phyloP scores from a whole-genome alignment of 495 filamentous ascomycete species.

The Penicillium manginii region DNA sequence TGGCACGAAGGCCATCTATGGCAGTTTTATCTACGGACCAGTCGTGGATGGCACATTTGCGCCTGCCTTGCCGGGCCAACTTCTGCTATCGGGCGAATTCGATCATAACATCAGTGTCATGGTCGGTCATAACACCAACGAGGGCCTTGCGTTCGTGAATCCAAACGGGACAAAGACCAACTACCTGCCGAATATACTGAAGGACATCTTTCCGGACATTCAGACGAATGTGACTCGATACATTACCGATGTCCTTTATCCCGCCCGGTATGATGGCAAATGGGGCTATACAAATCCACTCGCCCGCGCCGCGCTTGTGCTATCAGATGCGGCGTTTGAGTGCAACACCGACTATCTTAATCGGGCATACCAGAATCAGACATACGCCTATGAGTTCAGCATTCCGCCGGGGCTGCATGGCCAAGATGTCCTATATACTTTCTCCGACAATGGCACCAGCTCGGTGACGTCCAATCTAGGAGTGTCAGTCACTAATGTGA shows the following conservation, averaged over 20 bases:
- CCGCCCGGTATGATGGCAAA: slow-evolving; percentile 63
- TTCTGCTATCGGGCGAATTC: slow-evolving; percentile 61
- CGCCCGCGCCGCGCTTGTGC: slow-evolving; percentile 36
- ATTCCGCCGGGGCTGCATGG: slow-evolving; percentile 60
- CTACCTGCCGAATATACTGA: slow-evolving; percentile 49
- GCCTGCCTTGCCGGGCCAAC: slow-evolving; percentile 55
- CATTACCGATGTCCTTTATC: slow-evolving; percentile 56
- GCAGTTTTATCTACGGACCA: slow-evolving; percentile 59
- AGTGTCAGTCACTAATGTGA: slow-evolving; percentile 38
- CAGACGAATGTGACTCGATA: slow-evolving; percentile 48
- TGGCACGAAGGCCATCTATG: slow-evolving; percentile 43
- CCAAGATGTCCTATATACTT: slow-evolving; percentile 62
- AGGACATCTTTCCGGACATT: slow-evolving; percentile 35
- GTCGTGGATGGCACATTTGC: slow-evolving; percentile 63
- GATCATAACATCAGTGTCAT: slow-evolving; percentile 58
- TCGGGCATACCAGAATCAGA: slow-evolving; percentile 53
- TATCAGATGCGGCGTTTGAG: slow-evolving; percentile 55
- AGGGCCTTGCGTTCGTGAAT: slow-evolving; percentile 61
- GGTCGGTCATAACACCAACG: slow-evolving; percentile 58
- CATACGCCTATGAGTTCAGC: slow-evolving; percentile 63
- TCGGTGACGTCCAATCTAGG: background rate
- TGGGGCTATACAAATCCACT: slow-evolving; percentile 41
- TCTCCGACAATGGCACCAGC: slow-evolving; percentile 51
- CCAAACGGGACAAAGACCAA: slow-evolving; percentile 53
- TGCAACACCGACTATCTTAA: slow-evolving; percentile 63